Evolutionary conservation across 139 green algal species (phyloP), one percentile per base, ranked within the genome.

Genomic region (Chlamydomonas sp.): DNA sequence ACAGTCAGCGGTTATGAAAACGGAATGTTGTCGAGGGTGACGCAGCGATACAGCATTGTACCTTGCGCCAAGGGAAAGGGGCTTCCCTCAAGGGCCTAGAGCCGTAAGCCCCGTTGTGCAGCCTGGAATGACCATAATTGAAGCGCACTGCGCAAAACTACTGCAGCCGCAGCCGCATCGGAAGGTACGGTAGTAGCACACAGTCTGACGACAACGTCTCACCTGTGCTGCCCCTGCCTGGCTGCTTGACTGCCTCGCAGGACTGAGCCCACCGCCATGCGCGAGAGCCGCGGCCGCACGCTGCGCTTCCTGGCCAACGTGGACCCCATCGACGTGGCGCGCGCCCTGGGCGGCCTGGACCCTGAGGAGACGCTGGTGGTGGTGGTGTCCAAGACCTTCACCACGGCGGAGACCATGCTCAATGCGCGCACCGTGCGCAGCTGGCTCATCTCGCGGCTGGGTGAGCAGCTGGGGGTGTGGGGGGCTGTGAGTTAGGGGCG

Each of bases 321-420:
- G 20, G 98, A 99, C 91, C 98, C 98, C 63, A 98, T 99, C 71
- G 98, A 99, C 83, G 97, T 99, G 66, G 98, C 98, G 18, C 92
- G 93, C 61, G 96, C 97, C 1, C 96, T 99, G 72, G 86, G 93
- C 62, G 92, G 90, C 0, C 91, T 98, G 61, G 92, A 97, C 80
- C 95, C 94, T 31, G 98, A 99, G 92, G 96, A 95, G 68, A 99
- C 98, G 15, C 93, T 99, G 66, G 96, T 97, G 58, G 96, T 99
- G n/a, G 95, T 99, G 1, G 96, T 99, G 20, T 98, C 95, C 85
- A 99, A 99, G 95, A 99, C 98, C 12, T 99, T 99, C 95, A 99
- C 98, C 83, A 99, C 98, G 4, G 98, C 97, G 12, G 98, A 99
- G 94, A 99, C 98, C 60, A 99, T 99, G 98, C 89, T 99, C 15